Evolutionary conservation across 345 rosid genomes (phyloP), one percentile per base, ranked within the genome.

Genomic region (Dovyalis caffra): DNA sequence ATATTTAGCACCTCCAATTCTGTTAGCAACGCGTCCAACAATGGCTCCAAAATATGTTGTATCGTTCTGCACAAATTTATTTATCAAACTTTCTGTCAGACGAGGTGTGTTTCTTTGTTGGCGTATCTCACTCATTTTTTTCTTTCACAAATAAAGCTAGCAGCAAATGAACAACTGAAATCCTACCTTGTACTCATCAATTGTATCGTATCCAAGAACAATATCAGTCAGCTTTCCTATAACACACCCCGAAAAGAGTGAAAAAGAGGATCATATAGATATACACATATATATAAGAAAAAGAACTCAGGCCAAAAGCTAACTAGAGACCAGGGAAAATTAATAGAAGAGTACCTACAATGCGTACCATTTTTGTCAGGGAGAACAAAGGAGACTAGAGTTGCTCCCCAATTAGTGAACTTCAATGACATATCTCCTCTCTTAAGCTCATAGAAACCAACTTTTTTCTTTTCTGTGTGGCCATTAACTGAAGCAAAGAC

Each of bases 331-430:
- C n/a, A n/a, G n/a, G n/a, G n/a, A 5, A 68, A 28, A 26, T 23
- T 2, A 21, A 38, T 28, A 69, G 37, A 37, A 1, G n/a, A 34
- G 62, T 57, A 21, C n/a, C n/a, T n/a, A 21, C 14, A 67, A 63
- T 20, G 80, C 83, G 9, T 32, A 95, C 99, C 99, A 76, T 88
- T n/a, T 86, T 84, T 90, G 80, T 93, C 96, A 7, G 97, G 96
- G 69, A 91, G 80, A 66, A 80, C 37, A 31, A 93, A 77, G 47
- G 97, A 91, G 58, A 93, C 76, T 56, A 90, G 68, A 49, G 89
- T 81, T 66, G 97, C 99, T 66, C 98, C 97, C 88, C 89, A 91
- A 65, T 93, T 93, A 80, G 97, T 90, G 40, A 91, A 70, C 69
- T 88, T 91, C 68, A 89, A 72, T 10, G 89, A 78, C 58, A 93